Evolutionary conservation across 805 yeast species (phyloP).

Genomic region (Sungouiella blattae): DNA sequence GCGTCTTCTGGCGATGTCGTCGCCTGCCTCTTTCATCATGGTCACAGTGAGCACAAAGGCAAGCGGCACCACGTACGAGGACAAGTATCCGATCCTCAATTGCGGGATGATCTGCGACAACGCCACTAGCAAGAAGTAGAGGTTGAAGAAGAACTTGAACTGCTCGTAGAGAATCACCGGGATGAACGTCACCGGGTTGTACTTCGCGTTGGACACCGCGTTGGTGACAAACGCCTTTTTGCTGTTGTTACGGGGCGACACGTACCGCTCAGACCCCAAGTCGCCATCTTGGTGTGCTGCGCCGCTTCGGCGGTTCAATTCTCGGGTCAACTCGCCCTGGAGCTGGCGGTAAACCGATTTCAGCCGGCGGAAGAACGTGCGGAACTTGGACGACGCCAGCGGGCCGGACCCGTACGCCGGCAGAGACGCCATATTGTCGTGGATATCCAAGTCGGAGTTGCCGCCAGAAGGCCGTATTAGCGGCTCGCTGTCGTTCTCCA

Average conservation of each 20-base stretch:
- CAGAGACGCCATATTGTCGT: too few relatives aligned
- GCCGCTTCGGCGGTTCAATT: constrained; percentile 2
- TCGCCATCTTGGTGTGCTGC: constrained; percentile 1
- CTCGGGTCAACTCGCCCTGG: constrained; percentile 5
- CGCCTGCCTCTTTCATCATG: constrained; percentile 93
- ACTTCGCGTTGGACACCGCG: constrained; percentile 90
- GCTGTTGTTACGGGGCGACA: constrained; percentile 34
- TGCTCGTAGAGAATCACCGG: constrained; percentile 92
- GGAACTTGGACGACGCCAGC: neutral
- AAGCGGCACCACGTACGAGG: constrained; percentile 90
- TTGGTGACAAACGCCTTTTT: constrained; percentile 50
- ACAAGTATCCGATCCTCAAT: constrained; percentile 85
- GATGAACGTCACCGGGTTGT: constrained; percentile 79
- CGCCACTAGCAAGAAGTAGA: constrained; percentile 89
- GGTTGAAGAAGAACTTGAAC: constrained; percentile 92
- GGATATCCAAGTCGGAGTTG: too few relatives aligned
- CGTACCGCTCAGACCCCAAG: constrained; percentile 29
- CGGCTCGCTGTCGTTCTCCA: constrained; percentile 19
- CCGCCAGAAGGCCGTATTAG: constrained; percentile 17
- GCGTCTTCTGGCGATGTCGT: constrained; percentile 85
- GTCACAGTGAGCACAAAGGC: constrained; percentile 91
- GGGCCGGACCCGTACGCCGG: neutral
- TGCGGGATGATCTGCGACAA: constrained; percentile 89
- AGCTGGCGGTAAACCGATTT: constrained; percentile 3
- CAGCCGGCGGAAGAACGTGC: constrained; percentile 2